Percentiles rank a stretch among this genome's conserved stretches.
phyloP scores from a whole-genome alignment of 805 yeast genomes.

The Lachancea cidri region DNA sequence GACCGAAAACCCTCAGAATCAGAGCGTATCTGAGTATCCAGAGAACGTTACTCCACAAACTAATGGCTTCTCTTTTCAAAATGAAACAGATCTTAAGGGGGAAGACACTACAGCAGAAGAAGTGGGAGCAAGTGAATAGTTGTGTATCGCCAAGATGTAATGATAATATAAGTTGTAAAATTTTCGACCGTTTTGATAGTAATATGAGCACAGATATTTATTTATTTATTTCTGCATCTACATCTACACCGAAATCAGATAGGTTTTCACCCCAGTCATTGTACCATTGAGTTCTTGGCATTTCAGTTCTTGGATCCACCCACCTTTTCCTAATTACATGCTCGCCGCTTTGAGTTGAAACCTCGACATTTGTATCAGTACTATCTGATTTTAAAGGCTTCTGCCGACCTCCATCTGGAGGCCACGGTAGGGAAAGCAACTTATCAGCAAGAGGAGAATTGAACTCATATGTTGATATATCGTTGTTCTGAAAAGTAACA shows the following conservation, averaged over 20 bases:
- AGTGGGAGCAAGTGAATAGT: conserved; percentile 28
- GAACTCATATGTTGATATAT: conserved; percentile 37
- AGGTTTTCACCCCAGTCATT: conserved; percentile 81
- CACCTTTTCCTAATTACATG: conserved; percentile 27
- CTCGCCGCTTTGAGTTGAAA: conserved; percentile 24
- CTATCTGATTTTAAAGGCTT: conserved; percentile 31
- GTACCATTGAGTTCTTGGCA: conserved; percentile 51
- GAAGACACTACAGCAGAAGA: conserved; percentile 42
- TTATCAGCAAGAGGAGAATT: conserved; percentile 39
- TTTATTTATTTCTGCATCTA: conserved; percentile 44
- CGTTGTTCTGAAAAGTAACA: conserved; percentile 48
- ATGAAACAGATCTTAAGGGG: conserved; percentile 38
- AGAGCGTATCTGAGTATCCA: too few species aligned
- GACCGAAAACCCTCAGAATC: too few species aligned
- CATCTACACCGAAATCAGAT: conserved; percentile 84
- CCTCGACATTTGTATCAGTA: conserved; percentile 12
- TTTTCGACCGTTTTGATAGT: background rate
- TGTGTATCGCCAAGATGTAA: conserved; percentile 5
- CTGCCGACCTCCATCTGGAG: conserved; percentile 69
- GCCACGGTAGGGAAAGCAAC: conserved; percentile 78
- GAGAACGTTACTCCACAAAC: too few species aligned
- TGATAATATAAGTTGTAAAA: conserved; percentile 2
- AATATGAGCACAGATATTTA: background rate
- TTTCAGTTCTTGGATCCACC: conserved; percentile 34
- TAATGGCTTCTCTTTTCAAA: background rate